These are phyloP conservation scores for Lipomyces yamanashiensis DNA, from an alignment of 805 yeast genomes.

Conservation along the genomic window DNA sequence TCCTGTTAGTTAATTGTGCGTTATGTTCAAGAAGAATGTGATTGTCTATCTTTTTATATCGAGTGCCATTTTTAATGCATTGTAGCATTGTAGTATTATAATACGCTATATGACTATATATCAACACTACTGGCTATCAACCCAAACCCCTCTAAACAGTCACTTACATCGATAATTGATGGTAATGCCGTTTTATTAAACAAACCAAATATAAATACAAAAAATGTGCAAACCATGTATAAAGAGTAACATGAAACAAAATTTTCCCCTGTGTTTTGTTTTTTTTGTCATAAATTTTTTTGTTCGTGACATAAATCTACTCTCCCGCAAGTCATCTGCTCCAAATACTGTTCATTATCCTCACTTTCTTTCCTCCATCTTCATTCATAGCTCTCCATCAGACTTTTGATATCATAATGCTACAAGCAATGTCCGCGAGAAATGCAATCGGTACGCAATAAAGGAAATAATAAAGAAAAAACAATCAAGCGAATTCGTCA, in stretches of 20 bases:
- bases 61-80: too few relatives aligned
- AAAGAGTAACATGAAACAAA: constrained; percentile 11
- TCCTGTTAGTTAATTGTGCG: too few relatives aligned
- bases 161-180: background rate
- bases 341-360: background rate
- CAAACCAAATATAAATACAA: constrained; percentile 17
- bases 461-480: background rate
- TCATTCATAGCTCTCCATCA: background rate
- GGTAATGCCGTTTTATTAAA: constrained; percentile 16
- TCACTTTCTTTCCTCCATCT: background rate
- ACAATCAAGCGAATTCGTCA: background rate
- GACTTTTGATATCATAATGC: background rate
- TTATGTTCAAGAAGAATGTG: too few relatives aligned
- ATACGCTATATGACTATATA: too few relatives aligned
- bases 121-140: too few relatives aligned
- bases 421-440: background rate
- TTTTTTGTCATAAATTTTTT: constrained; percentile 4
- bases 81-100: too few relatives aligned
- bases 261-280: constrained; percentile 14
- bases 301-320: constrained; percentile 5
- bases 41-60: too few relatives aligned
- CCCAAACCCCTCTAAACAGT: too few relatives aligned
- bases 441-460: constrained; percentile 10
- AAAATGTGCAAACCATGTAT: constrained; percentile 14
- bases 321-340: background rate